Base-by-base conservation (phyloP, 2,329 filamentous ascomycete genomes). In the Penicillium sp. region DNA sequence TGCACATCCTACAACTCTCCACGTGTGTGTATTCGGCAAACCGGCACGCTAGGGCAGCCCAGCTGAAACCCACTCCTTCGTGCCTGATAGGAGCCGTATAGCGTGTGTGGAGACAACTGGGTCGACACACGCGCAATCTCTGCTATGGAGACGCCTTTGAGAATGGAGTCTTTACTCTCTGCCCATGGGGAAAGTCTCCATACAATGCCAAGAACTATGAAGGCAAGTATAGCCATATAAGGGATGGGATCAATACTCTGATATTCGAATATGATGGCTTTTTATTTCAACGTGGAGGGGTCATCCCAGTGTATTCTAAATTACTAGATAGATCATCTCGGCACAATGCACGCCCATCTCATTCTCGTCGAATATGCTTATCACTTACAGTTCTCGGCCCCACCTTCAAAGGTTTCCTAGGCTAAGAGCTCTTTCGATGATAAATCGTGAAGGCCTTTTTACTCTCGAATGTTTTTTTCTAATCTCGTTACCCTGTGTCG, bases 1-100 rank as follows among this genome's bases (percentile, higher is more conserved):
- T 23, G 23, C 23, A 23, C 23, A 23, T 23, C 5, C 23, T 23
- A 23, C 23, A 23, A 23, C 23, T 23, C 23, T 23, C 23, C 23
- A 23, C 23, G 23, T 23, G 23, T 11, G 2, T 14, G 32, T 51
- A 51, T 39, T 68, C 68, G 67, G 67, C 65, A 70, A 70, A 70
- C 66, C 68, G 67, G 68, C 68, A 70, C 65, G 47, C 55, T 59
- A 59, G 55, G 58, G 48, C 44, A 58, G 39, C 49, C 50, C 43
- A 58, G 39, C 49, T 50, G 45, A 34, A 47, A 51, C 27, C 49
- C 51, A 42, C 36, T 30, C 30, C 14, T 34, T 41, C 42, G 27
- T n/a, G 43, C 35, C 27, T 52, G 29, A 36, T 26, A 46, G 9
- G 36, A 27, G 29, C 32, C 23, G 23, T 23, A 23, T 23, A 23